Percentiles rank a stretch among this genome's conserved stretches.
These are phyloP conservation scores for Antrodiella citrinella DNA, from an alignment of 768 basidiomycete species.

Conservation along the genomic window DNA sequence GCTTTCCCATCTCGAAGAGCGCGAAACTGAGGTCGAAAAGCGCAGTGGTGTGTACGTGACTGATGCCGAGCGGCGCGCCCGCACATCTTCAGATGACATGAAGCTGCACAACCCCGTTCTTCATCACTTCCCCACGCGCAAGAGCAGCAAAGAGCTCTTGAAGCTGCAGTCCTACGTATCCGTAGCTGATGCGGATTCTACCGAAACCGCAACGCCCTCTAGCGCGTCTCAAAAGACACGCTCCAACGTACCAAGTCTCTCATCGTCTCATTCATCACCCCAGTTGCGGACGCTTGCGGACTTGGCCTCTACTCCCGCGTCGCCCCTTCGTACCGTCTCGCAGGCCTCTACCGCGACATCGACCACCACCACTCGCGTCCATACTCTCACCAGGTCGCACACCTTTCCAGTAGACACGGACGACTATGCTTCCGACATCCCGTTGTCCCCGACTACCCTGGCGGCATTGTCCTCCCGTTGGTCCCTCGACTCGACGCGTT, in stretches of 20 bases:
- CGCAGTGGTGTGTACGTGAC: conserved; percentile 17
- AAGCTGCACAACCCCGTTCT: not conserved
- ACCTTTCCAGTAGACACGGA: not conserved
- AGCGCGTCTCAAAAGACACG: conserved; percentile 9
- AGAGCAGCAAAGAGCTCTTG: conserved; percentile 3
- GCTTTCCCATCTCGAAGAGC: conserved; percentile 18
- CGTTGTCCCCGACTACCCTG: conserved; percentile 1
- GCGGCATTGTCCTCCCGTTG: conserved; percentile 18
- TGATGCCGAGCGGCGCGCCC: conserved; percentile 1
- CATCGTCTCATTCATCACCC: conserved; percentile 18
- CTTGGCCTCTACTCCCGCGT: conserved; percentile 16
- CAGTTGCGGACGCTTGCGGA: conserved; percentile 18
- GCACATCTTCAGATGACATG: not conserved
- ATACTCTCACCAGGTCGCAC: not conserved
- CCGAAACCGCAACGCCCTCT: not conserved
- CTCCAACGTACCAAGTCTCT: conserved; percentile 14
- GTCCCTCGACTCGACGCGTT: conserved; percentile 21
- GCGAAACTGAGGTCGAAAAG: conserved; percentile 17
- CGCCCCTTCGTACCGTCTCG: conserved; percentile 8
- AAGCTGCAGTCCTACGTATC: not conserved
- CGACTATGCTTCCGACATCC: not conserved
- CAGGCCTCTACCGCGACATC: conserved; percentile 2
- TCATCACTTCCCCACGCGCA: conserved; percentile 3
- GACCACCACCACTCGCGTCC: not conserved
- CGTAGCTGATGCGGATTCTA: not conserved